Base-by-base conservation (phyloP, 805 yeast genomes). In the Lachancea meyersii region DNA sequence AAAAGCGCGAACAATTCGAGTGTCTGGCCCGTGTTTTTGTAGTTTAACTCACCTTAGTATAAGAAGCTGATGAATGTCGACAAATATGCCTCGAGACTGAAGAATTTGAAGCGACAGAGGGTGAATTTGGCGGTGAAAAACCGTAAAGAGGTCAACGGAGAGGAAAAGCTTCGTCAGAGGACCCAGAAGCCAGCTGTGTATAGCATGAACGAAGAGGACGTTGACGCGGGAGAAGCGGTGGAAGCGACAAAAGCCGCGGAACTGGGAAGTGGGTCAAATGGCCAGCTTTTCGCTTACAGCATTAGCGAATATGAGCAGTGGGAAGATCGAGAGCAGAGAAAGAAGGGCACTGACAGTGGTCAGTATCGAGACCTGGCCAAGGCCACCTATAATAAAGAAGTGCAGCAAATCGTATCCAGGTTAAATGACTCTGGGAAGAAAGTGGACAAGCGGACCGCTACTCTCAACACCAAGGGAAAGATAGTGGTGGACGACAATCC, bases 381-480 rank as follows among this genome's bases (percentile, higher is more conserved):
- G 37, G 38, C 45, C 18, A 59, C 63, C 1, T 61, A 61, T 33
- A 57, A 60, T 30, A 61, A 59, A 44, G 61, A 58, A 31, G 39
- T 59, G 11, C 47, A 37, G 19, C 47, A 35, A 14, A 37, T 53
- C 22, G 35, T 33, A 14, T 27, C 31, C n/a, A 26, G 35, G 5
- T 22, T 4, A 24, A 9, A 20, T 5, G 46, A 44, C 27, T 20
- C n/a, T 11, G 13, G 20, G 2, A 46, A 40, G 20, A 32, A 42
- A 14, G 14, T n/a, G n/a, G 36, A 34, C 7, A 31, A 38, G 18
- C 17, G n/a, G 13, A 13, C 34, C 20, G 19, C 9, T 16, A 34
- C 11, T 7, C 42, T 44, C 36, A 48, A 49, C 30, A 34, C 30
- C 10, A 41, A 38, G 31, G 52, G 53, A 2, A 54, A 46, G 37